These are phyloP conservation scores for Penicillium glabrum DNA, from an alignment of 2,329 filamentous ascomycete genomes.

Conservation along the genomic window DNA sequence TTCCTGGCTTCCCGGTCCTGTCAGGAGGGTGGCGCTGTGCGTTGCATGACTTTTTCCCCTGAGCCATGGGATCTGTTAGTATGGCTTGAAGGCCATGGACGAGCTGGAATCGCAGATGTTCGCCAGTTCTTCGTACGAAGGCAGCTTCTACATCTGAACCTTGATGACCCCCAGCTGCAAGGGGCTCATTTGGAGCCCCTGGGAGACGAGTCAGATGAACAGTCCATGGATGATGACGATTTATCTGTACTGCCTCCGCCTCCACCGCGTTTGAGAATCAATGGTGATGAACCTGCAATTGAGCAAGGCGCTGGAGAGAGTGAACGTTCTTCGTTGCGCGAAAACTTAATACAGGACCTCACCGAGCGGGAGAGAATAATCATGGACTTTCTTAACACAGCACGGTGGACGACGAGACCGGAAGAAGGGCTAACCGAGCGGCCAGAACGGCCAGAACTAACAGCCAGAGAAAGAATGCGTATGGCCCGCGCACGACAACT, in stretches of 20 bases:
- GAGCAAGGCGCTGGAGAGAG: constrained; percentile 19
- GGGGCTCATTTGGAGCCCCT: constrained; percentile 33
- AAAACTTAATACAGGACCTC: constrained; percentile 39
- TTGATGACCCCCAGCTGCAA: constrained; percentile 33
- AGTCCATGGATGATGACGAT: constrained; percentile 25
- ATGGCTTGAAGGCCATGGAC: constrained; percentile 82
- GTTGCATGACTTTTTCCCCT: constrained; percentile 89
- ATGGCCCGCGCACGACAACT: constrained; percentile 27
- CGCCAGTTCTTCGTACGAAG: constrained; percentile 47
- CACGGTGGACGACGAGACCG: constrained; percentile 38
- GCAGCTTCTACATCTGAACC: constrained; percentile 42
- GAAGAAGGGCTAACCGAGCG: constrained; percentile 33
- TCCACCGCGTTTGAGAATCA: constrained; percentile 24
- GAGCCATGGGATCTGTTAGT: constrained; percentile 86
- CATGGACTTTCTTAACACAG: constrained; percentile 44
- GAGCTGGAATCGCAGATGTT: constrained; percentile 49
- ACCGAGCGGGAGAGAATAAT: constrained; percentile 45
- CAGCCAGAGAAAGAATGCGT: constrained; percentile 28
- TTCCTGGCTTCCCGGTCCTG: constrained; percentile 76
- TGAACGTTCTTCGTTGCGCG: constrained; percentile 32
- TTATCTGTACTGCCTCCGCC: constrained; percentile 19
- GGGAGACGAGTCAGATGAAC: constrained; percentile 25
- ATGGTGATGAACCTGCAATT: constrained; percentile 19
- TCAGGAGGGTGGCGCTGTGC: constrained; percentile 72
- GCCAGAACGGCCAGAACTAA: constrained; percentile 30